A percentile compares a stretch with the other conserved stretches of the same genome.
Conservation (phyloP, 2,329 filamentous ascomycete species). For the Trematosphaeria pertusa region DNA sequence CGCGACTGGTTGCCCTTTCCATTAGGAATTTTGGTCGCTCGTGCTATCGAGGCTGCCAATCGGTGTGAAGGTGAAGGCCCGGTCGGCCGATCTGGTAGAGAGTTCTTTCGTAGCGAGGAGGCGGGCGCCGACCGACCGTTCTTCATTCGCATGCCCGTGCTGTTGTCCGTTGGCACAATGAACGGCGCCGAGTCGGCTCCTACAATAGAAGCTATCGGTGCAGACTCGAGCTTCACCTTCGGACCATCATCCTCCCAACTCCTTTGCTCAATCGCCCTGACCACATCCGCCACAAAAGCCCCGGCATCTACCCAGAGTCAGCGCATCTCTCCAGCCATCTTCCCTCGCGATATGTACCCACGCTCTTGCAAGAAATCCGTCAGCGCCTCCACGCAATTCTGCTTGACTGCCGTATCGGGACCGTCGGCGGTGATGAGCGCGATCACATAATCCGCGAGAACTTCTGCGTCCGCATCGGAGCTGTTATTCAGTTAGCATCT, state of each 20-base stretch:
- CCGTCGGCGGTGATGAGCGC: slow-evolving; percentile 76
- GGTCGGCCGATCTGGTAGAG: slow-evolving; percentile 19
- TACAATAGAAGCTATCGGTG: too few species aligned
- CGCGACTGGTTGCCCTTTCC: slow-evolving; percentile 45
- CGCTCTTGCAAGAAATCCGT: slow-evolving; percentile 77
- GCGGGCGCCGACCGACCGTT: too few species aligned
- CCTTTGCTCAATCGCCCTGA: slow-evolving; percentile 67
- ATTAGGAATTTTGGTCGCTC: slow-evolving; percentile 6
- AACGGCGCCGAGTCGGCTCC: too few species aligned
- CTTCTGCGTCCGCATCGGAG: slow-evolving; percentile 80
- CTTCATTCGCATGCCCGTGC: too few species aligned
- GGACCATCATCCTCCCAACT: not conserved
- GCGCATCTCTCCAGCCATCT: not conserved
- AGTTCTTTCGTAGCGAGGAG: too few species aligned
- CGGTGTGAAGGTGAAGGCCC: slow-evolving; percentile 8
- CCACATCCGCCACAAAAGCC: slow-evolving; percentile 74
- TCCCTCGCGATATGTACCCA: slow-evolving; percentile 38
- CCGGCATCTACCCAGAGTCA: slow-evolving; percentile 57
- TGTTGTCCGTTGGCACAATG: too few species aligned
- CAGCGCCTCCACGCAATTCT: slow-evolving; percentile 74
- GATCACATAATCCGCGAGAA: slow-evolving; percentile 84
- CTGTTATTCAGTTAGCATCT: slow-evolving; percentile 50
- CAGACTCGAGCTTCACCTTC: not conserved
- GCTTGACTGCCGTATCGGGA: slow-evolving; percentile 67
- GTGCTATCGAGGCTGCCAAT: slow-evolving; percentile 15